phyloP scores from a whole-genome alignment of 495 filamentous ascomycete genomes.

The Penicillium samsonianum region DNA sequence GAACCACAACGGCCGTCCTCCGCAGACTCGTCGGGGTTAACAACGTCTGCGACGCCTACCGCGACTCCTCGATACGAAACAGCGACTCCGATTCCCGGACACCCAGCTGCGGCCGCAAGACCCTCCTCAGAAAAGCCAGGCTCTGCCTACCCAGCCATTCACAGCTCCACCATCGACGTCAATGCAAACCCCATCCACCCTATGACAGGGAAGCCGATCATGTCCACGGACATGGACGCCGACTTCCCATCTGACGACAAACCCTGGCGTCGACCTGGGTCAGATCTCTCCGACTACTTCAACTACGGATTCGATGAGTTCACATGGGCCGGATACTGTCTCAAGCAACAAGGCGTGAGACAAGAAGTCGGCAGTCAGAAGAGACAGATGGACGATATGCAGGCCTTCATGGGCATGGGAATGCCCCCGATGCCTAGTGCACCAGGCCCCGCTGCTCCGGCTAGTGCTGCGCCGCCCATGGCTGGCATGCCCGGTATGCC shows the following conservation, averaged over 20 bases:
- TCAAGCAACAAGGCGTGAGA: slow-evolving; percentile 79
- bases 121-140: slow-evolving; percentile 52
- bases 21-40: slow-evolving; percentile 43
- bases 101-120: slow-evolving; percentile 41
- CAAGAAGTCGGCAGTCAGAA: slow-evolving; percentile 74
- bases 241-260: slow-evolving; percentile 81
- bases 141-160: slow-evolving; percentile 62
- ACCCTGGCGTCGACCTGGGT: slow-evolving; percentile 94
- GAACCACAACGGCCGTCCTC: slow-evolving; percentile 63
- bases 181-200: slow-evolving; percentile 79
- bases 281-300: slow-evolving; percentile 95
- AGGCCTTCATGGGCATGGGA: slow-evolving; percentile 76
- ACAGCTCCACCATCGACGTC: slow-evolving; percentile 80
- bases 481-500: slow-evolving; percentile 69
- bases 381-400: slow-evolving; percentile 86
- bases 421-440: slow-evolving; percentile 71
- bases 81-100: slow-evolving; percentile 43
- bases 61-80: slow-evolving; percentile 47
- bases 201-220: slow-evolving; percentile 69
- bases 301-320: slow-evolving; percentile 99
- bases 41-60: slow-evolving; percentile 37
- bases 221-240: slow-evolving; percentile 71
- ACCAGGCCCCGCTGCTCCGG: slow-evolving; percentile 40
- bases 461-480: slow-evolving; percentile 53
- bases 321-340: slow-evolving; percentile 92